Evolutionary conservation across 2,329 filamentous ascomycete species (phyloP).

Genomic region (Aspergillus uvarum): DNA sequence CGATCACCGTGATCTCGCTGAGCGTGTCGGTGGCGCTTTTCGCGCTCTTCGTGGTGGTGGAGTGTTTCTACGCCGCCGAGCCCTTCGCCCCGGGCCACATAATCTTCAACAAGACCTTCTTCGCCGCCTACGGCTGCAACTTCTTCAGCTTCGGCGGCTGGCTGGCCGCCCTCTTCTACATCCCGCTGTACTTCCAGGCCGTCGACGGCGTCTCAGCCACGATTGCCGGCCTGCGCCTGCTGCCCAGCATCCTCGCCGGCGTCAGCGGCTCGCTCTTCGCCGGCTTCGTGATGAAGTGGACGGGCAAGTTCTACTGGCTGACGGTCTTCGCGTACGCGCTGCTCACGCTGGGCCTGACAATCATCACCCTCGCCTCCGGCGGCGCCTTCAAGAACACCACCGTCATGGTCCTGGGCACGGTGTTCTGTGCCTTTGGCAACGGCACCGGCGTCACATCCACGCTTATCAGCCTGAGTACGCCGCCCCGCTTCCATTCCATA

Average conservation of each 20-base stretch:
- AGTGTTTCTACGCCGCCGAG: conserved; percentile 65
- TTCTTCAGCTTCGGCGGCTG: conserved; percentile 67
- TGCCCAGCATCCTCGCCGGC: conserved; percentile 64
- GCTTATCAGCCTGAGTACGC: conserved; percentile 63
- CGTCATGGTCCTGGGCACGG: conserved; percentile 59
- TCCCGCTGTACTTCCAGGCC: conserved; percentile 77
- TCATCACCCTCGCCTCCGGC: conserved; percentile 60
- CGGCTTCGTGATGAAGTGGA: conserved; percentile 67
- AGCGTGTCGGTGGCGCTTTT: conserved; percentile 60
- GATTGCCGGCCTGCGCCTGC: conserved; percentile 61
- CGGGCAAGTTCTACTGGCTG: conserved; percentile 69
- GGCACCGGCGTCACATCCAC: conserved; percentile 68
- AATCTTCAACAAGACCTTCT: conserved; percentile 65
- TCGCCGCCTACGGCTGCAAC: conserved; percentile 69
- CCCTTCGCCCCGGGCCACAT: conserved; percentile 75
- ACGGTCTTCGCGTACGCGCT: conserved; percentile 59
- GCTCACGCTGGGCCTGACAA: conserved; percentile 55
- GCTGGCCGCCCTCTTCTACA: conserved; percentile 65
- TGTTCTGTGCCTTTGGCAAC: conserved; percentile 54
- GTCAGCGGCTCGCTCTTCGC: conserved; percentile 65
- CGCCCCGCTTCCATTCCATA: background rate
- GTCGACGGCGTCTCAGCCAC: conserved; percentile 65
- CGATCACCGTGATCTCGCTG: conserved; percentile 59
- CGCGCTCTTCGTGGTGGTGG: conserved; percentile 65
- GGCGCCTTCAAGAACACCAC: conserved; percentile 49